phyloP scores from a whole-genome alignment of 345 rosid genomes.

The Garcia nutans region DNA sequence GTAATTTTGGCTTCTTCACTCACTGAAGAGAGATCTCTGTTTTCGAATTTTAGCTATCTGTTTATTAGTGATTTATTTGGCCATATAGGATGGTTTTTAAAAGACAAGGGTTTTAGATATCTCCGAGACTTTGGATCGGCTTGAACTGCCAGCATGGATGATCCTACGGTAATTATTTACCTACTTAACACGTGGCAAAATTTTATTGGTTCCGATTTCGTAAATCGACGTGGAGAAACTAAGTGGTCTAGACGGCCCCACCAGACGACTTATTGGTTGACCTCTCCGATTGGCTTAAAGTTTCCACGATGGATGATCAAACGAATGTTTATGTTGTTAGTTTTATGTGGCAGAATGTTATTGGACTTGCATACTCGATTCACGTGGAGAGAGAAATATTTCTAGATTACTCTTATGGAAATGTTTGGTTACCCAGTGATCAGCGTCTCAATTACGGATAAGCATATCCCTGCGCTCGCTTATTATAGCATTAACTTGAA shows the following conservation, averaged over 20 bases:
- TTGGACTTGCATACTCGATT: constrained; percentile 9
- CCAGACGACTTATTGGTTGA: constrained; percentile 18
- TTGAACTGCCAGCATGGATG: constrained; percentile 36
- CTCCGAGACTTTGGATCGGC: constrained; percentile 6
- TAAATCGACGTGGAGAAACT: constrained; percentile 50
- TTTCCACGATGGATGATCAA: constrained; percentile 23
- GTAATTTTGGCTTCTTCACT: constrained; percentile 27
- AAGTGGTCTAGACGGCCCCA: constrained; percentile 22
- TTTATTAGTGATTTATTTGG: not conserved
- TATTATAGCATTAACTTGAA: too few relatives aligned
- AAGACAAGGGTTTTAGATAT: constrained; percentile 12
- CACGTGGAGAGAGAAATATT: constrained; percentile 7
- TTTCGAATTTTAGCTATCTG: not conserved
- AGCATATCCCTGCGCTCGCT: too few relatives aligned
- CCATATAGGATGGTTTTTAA: constrained; percentile 19
- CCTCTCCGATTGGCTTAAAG: constrained; percentile 9
- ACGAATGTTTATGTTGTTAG: not conserved
- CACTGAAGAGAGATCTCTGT: not conserved
- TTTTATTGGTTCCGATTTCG: constrained; percentile 27
- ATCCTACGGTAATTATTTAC: constrained; percentile 32
- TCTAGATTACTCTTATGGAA: not conserved
- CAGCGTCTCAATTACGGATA: too few relatives aligned
- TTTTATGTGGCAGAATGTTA: constrained; percentile 27
- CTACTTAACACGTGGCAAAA: constrained; percentile 24
- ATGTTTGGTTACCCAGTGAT: not conserved